Evolutionary conservation across 1,139 yeast genomes (phyloP).

Genomic region (Taphrina communis): DNA sequence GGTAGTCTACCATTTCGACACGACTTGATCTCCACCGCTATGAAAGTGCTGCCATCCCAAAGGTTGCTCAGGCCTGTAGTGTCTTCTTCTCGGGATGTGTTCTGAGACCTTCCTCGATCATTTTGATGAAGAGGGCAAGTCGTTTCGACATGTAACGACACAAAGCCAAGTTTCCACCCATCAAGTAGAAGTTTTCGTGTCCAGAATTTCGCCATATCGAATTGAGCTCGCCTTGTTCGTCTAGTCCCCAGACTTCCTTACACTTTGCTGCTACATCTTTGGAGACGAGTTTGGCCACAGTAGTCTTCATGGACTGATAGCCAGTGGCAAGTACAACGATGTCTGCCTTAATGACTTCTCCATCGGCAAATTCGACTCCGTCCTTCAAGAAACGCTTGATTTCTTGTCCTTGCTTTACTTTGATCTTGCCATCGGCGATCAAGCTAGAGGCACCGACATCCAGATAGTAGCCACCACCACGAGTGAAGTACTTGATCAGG

Average conservation of each 20-base stretch:
- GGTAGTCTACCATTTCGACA: too few relatives aligned
- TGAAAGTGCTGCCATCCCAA: too few relatives aligned
- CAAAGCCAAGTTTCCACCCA: conserved; percentile 46
- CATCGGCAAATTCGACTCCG: conserved; percentile 56
- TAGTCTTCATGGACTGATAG: conserved; percentile 56
- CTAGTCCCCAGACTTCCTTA: conserved; percentile 49
- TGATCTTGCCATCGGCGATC: conserved; percentile 54
- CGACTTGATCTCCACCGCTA: too few relatives aligned
- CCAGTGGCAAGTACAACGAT: conserved; percentile 58
- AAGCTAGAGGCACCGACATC: conserved; percentile 57
- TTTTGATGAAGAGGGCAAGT: conserved; percentile 48
- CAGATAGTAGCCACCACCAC: conserved; percentile 59
- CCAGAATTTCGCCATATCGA: conserved; percentile 47
- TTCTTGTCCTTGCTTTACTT: conserved; percentile 53
- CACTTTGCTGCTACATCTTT: conserved; percentile 50
- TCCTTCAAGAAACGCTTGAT: conserved; percentile 53
- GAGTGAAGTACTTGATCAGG: conserved; percentile 50
- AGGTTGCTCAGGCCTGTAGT: too few relatives aligned
- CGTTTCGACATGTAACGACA: conserved; percentile 47
- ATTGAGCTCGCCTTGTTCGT: conserved; percentile 47
- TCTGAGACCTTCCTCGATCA: conserved; percentile 46
- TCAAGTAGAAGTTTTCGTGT: conserved; percentile 45
- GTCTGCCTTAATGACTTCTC: conserved; percentile 52
- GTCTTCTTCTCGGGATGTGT: conserved; percentile 6
- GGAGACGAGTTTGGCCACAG: conserved; percentile 54